A percentile compares a stretch with the other conserved stretches of the same genome.
phyloP scores from a whole-genome alignment of 192 early-diverging fungal genomes.

The Backusella tuberculispora region DNA sequence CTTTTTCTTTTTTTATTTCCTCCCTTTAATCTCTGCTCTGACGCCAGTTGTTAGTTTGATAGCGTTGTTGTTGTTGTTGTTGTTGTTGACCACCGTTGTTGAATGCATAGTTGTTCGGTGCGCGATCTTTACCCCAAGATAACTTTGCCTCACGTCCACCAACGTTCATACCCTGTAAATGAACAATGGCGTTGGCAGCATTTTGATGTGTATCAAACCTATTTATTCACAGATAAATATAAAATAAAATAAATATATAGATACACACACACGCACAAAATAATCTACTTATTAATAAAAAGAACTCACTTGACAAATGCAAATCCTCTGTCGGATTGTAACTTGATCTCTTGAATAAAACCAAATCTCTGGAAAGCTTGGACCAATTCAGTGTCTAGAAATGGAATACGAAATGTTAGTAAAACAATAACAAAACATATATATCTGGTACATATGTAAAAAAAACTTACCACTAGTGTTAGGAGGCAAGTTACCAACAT shows the following conservation, averaged over 20 bases:
- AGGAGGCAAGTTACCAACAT: conserved; percentile 86
- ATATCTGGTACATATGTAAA: not conserved
- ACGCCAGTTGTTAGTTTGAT: conserved; percentile 17
- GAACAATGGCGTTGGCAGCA: conserved; percentile 85
- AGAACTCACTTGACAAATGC: conserved; percentile 78
- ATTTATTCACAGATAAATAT: not conserved
- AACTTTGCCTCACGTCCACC: conserved; percentile 76
- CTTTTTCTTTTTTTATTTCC: conserved; percentile 1
- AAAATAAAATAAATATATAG: not conserved
- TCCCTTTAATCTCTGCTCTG: conserved; percentile 16
- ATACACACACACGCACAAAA: not conserved
- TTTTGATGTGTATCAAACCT: conserved; percentile 85
- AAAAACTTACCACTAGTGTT: conserved; percentile 67
- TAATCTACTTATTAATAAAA: not conserved
- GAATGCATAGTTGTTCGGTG: conserved; percentile 12
- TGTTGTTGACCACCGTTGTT: conserved; percentile 13
- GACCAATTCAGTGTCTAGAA: conserved; percentile 15
- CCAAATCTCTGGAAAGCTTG: conserved; percentile 74
- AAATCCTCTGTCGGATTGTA: conserved; percentile 88
- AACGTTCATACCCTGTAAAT: conserved; percentile 70
- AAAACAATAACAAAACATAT: not conserved
- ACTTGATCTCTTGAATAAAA: conserved; percentile 73
- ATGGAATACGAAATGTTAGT: not conserved
- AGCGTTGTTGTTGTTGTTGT: not conserved
- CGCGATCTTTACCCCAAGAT: conserved; percentile 87